These are phyloP conservation scores for Fusarium drepaniforme DNA, from an alignment of 2,329 filamentous ascomycete genomes.

Conservation along the genomic window DNA sequence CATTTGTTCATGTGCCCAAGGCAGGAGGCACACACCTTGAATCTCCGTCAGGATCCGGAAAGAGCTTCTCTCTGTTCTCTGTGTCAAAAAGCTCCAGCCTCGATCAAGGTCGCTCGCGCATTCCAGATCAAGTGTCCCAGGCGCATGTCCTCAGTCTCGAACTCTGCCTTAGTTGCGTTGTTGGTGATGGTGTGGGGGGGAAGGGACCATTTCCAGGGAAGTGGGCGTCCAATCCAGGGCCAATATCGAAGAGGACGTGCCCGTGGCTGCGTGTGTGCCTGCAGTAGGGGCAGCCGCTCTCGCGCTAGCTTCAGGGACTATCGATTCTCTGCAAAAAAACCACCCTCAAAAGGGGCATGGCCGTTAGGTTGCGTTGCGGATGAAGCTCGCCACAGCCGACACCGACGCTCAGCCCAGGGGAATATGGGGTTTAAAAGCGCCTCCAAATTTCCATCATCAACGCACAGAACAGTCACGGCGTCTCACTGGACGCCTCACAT, in stretches of 20 bases:
- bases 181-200: slow-evolving; percentile 7
- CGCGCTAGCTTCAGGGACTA: slow-evolving; percentile 39
- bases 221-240: slow-evolving; percentile 15
- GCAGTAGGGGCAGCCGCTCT: slow-evolving; percentile 24
- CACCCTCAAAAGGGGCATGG: slow-evolving; percentile 1
- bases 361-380: not conserved
- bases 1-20: slow-evolving; percentile 24
- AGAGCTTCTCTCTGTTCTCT: slow-evolving; percentile 14
- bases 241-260: slow-evolving; percentile 14
- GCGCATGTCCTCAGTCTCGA: slow-evolving; percentile 29
- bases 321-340: slow-evolving; percentile 26
- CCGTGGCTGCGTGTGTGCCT: slow-evolving; percentile 34
- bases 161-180: not conserved
- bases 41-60: slow-evolving; percentile 14
- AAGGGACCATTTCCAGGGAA: not conserved
- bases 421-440: not conserved
- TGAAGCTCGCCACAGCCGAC: slow-evolving; percentile 27
- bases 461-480: not conserved
- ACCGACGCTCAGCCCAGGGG: slow-evolving; percentile 9
- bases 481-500: slow-evolving; percentile 29
- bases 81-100: not conserved
- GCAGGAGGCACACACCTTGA: not conserved
- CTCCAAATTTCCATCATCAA: slow-evolving; percentile 19
- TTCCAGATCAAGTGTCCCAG: slow-evolving; percentile 31
- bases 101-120: slow-evolving; percentile 11